phyloP scores from a whole-genome alignment of 1,284 basidiomycete species.

The Erythrobasidium hasegawianum region DNA sequence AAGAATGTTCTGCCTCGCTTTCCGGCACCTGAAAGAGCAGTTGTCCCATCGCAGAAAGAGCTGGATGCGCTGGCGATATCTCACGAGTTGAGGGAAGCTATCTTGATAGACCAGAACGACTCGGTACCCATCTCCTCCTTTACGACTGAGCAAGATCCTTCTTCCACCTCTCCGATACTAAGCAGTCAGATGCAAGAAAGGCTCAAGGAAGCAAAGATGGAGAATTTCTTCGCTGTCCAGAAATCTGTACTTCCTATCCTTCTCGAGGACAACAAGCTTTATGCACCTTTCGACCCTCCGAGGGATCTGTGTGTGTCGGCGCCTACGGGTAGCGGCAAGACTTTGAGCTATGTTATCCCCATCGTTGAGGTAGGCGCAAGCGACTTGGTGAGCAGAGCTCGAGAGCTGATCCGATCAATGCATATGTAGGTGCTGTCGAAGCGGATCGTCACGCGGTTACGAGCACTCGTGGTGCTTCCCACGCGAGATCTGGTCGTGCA shows the following conservation, averaged over 20 bases:
- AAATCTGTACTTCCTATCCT: slow-evolving; percentile 75
- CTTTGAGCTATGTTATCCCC: slow-evolving; percentile 86
- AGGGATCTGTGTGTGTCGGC: slow-evolving; percentile 93
- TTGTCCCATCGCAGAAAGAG: slow-evolving; percentile 24
- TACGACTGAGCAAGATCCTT: neutral
- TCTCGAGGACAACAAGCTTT: slow-evolving; percentile 59
- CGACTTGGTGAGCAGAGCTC: slow-evolving; percentile 15
- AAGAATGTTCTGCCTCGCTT: slow-evolving; percentile 31
- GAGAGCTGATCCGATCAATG: neutral
- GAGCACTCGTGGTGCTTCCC: slow-evolving; percentile 89
- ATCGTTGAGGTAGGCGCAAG: slow-evolving; percentile 68
- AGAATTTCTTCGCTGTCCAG: slow-evolving; percentile 56
- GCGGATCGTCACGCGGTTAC: slow-evolving; percentile 71
- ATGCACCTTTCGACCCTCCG: slow-evolving; percentile 66
- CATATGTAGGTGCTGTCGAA: slow-evolving; percentile 61
- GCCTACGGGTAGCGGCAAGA: slow-evolving; percentile 96
- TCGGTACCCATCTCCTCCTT: neutral
- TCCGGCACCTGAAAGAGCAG: slow-evolving; percentile 17
- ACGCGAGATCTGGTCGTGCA: slow-evolving; percentile 93
- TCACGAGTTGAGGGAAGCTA: slow-evolving; percentile 22
- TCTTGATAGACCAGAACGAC: slow-evolving; percentile 11
- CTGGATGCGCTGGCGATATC: slow-evolving; percentile 28
- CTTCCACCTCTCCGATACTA: neutral
- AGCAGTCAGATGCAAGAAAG: slow-evolving; percentile 1
- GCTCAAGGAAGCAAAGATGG: slow-evolving; percentile 14